Evolutionary conservation across 371 early-diverging fungal genomes (phyloP).

Genomic region (Apophysomyces elegans): DNA sequence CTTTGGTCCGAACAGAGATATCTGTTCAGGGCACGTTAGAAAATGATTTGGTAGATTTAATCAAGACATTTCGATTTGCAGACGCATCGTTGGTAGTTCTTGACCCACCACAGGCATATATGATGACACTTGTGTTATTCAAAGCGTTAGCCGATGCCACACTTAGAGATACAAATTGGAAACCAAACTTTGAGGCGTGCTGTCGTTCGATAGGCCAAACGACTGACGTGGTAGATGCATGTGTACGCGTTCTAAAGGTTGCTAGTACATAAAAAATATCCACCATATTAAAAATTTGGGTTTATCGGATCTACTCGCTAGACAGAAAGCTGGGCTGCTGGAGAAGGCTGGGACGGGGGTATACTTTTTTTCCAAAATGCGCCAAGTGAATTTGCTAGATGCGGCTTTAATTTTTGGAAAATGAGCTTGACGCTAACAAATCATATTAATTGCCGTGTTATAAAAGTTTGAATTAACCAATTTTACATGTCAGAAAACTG

Average conservation of each 20-base stretch:
- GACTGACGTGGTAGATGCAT: conserved; percentile 46
- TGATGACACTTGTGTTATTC: conserved; percentile 50
- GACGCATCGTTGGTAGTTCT: conserved; percentile 48
- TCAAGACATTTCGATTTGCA: conserved; percentile 47
- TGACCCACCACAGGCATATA: conserved; percentile 48
- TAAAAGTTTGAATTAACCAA: too few relatives aligned
- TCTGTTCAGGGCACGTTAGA: conserved; percentile 36
- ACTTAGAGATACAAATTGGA: conserved; percentile 23
- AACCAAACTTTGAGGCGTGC: conserved; percentile 36
- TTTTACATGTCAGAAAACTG: too few relatives aligned
- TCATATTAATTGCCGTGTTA: too few relatives aligned
- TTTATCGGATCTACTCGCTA: not conserved
- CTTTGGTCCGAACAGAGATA: conserved; percentile 40
- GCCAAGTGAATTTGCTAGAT: too few relatives aligned
- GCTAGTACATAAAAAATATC: conserved; percentile 37
- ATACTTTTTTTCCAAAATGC: not conserved
- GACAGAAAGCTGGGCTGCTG: not conserved
- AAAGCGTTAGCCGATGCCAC: conserved; percentile 39
- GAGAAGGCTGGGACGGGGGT: not conserved
- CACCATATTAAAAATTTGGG: not conserved
- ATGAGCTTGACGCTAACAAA: too few relatives aligned
- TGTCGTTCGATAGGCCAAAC: conserved; percentile 41
- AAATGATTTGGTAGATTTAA: conserved; percentile 50
- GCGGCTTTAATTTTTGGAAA: too few relatives aligned
- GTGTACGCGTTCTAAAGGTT: conserved; percentile 45